Evolutionary conservation across 106 monocot species (phyloP).

Genomic region (Dendrobium chrysotoxum): DNA sequence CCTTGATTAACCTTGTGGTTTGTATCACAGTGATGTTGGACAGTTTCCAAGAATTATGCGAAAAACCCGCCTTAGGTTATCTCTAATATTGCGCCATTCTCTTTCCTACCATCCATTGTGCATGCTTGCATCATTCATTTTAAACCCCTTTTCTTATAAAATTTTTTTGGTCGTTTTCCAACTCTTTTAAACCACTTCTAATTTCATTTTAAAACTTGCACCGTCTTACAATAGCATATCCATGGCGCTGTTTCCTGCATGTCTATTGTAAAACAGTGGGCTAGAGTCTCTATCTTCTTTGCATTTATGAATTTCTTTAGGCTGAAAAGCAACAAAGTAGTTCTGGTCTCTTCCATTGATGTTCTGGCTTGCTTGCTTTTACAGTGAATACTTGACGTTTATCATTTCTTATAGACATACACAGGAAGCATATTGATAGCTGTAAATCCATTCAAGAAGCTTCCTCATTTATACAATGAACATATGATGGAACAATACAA

Average conservation of each 20-base stretch:
- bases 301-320: neutral
- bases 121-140: neutral
- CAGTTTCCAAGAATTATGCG: neutral
- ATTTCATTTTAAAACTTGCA: neutral
- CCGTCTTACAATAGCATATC: neutral
- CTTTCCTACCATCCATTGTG: neutral
- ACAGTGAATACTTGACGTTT: conserved; percentile 15
- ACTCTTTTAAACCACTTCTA: neutral
- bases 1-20: neutral
- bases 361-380: neutral
- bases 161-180: neutral
- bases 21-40: neutral
- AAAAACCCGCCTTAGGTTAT: neutral
- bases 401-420: conserved; percentile 40
- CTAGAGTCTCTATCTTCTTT: neutral
- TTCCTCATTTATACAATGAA: conserved; percentile 55
- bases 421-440: conserved; percentile 64
- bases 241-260: neutral
- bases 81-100: neutral
- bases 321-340: neutral
- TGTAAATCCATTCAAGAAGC: conserved; percentile 55
- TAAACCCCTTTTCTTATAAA: neutral
- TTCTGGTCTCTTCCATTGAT: neutral
- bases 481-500: conserved; percentile 72
- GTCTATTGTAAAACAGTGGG: neutral